Evolutionary conservation across 2,329 filamentous ascomycete genomes (phyloP).

Genomic region (Colletotrichum sp.): DNA sequence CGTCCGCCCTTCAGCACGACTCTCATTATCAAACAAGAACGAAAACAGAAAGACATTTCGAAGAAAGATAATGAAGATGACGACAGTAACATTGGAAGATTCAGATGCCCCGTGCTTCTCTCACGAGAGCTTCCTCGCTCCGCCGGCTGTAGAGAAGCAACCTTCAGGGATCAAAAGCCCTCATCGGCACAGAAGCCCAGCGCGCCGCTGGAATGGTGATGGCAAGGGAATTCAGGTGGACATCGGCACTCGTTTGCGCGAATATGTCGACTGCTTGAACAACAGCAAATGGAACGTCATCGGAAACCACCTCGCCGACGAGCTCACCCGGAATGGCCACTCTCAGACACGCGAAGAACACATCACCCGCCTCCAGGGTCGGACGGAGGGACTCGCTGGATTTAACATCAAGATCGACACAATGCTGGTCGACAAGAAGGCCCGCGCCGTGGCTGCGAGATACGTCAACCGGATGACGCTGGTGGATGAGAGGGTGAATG

Average conservation of each 20-base stretch:
- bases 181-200: not conserved
- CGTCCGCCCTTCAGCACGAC: not conserved
- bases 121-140: not conserved
- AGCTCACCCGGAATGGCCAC: not conserved
- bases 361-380: not conserved
- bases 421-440: conserved; percentile 7
- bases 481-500: not conserved
- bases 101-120: conserved; percentile 17
- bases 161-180: not conserved
- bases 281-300: conserved; percentile 7
- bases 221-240: conserved; percentile 17
- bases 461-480: conserved; percentile 13
- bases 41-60: not conserved
- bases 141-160: not conserved
- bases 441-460: conserved; percentile 2
- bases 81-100: conserved; percentile 1
- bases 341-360: conserved; percentile 14
- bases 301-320: conserved; percentile 13
- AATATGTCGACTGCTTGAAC: conserved; percentile 20
- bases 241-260: conserved; percentile 11
- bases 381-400: not conserved
- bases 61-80: not conserved
- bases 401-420: conserved; percentile 17
- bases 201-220: conserved; percentile 3
- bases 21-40: not conserved